A percentile compares a stretch with the other conserved stretches of the same genome.
phyloP scores from a whole-genome alignment of 306 rosid species.

The Myrica gale region DNA sequence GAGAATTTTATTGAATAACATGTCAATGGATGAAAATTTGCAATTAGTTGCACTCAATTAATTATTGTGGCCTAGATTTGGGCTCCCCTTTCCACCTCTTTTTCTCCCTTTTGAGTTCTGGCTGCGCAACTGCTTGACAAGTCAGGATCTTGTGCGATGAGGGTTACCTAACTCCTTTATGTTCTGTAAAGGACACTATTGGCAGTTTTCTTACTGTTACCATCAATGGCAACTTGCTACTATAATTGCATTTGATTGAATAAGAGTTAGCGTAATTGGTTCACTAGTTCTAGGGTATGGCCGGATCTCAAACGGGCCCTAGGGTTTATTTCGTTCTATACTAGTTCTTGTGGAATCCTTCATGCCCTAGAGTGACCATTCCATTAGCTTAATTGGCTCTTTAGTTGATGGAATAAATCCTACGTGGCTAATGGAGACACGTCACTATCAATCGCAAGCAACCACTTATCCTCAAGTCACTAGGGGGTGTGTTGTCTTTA shows the following conservation, averaged over 20 bases:
- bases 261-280: too few relatives aligned
- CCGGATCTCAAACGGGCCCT: too few relatives aligned
- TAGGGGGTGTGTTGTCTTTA: too few relatives aligned
- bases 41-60: background rate
- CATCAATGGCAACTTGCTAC: background rate
- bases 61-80: background rate
- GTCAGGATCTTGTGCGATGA: background rate
- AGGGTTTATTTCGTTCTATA: too few relatives aligned
- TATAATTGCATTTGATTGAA: background rate
- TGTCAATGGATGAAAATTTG: background rate
- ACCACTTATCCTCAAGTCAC: too few relatives aligned
- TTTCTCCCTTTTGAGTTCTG: background rate
- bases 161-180: background rate
- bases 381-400: too few relatives aligned
- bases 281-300: too few relatives aligned
- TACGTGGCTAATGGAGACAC: too few relatives aligned
- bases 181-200: background rate
- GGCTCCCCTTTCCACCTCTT: background rate
- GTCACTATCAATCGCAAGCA: too few relatives aligned
- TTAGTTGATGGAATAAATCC: too few relatives aligned
- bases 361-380: too few relatives aligned
- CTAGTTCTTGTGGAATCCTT: too few relatives aligned
- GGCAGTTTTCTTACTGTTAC: background rate
- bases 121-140: background rate
- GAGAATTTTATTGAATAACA: background rate